These are phyloP conservation scores for Boletus sensibilis DNA, from an alignment of 768 basidiomycete species.

Conservation along the genomic window DNA sequence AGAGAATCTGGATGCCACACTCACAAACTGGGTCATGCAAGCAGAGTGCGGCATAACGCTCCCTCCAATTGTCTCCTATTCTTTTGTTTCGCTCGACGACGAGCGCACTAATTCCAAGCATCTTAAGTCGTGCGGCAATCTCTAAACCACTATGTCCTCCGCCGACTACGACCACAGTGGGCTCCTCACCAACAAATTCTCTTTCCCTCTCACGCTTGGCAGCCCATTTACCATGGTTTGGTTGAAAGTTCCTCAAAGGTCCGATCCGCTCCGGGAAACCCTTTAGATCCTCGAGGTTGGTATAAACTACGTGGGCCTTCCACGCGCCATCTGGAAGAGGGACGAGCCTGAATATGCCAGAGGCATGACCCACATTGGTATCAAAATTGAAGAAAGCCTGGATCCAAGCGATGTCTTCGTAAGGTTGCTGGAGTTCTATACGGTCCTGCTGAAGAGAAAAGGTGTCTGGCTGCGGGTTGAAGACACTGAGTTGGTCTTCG, in stretches of 20 bases:
- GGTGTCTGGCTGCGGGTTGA: slow-evolving; percentile 16
- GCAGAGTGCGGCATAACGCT: slow-evolving; percentile 29
- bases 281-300: slow-evolving; percentile 50
- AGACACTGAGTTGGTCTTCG: slow-evolving; percentile 39
- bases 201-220: slow-evolving; percentile 26
- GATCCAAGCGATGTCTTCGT: slow-evolving; percentile 42
- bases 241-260: slow-evolving; percentile 40
- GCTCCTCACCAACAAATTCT: slow-evolving; percentile 40
- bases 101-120: slow-evolving; percentile 20
- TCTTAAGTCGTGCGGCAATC: slow-evolving; percentile 53
- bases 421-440: slow-evolving; percentile 26
- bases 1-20: not conserved
- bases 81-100: slow-evolving; percentile 27
- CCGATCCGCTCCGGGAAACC: slow-evolving; percentile 47
- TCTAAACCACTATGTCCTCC: slow-evolving; percentile 56
- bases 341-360: slow-evolving; percentile 48
- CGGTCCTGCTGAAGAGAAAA: slow-evolving; percentile 26
- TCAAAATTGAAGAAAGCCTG: slow-evolving; percentile 46
- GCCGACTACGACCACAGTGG: slow-evolving; percentile 51
- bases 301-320: slow-evolving; percentile 50
- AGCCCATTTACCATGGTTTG: slow-evolving; percentile 36
- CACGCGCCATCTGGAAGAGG: slow-evolving; percentile 42
- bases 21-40: slow-evolving; percentile 35
- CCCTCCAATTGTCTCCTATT: slow-evolving; percentile 34
- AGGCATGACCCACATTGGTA: slow-evolving; percentile 38